These are phyloP conservation scores for sorghum (Sorghum bicolor) DNA, from an alignment of 176 grass and related monocot species.

Conservation along the genomic window Sorghum_bicolor_NCBIv3 NC_012870.2:2747001-2747500, in stretches of 20 bases:
- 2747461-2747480: background rate
- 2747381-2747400: conserved; percentile 20
- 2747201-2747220: background rate
- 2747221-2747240: background rate
- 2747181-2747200: background rate
- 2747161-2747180: conserved; percentile 43
- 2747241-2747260: background rate
- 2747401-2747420: conserved; percentile 6
- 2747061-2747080: background rate
- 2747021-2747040: too few species aligned
- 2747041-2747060: too few species aligned
- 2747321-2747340: background rate
- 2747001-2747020: too few species aligned
- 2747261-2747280: background rate
- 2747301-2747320: background rate
- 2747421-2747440: background rate
- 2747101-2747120: background rate
- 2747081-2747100: background rate
- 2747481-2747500: background rate
- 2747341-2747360: conserved; percentile 10
- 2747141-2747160: background rate
- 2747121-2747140: background rate
- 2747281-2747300: background rate
- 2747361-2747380: conserved; percentile 15
- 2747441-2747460: conserved; percentile 18